Evolutionary conservation across 345 rosid species (phyloP), one percentile per base, ranked within the genome.

Genomic region (Trapa incisa): DNA sequence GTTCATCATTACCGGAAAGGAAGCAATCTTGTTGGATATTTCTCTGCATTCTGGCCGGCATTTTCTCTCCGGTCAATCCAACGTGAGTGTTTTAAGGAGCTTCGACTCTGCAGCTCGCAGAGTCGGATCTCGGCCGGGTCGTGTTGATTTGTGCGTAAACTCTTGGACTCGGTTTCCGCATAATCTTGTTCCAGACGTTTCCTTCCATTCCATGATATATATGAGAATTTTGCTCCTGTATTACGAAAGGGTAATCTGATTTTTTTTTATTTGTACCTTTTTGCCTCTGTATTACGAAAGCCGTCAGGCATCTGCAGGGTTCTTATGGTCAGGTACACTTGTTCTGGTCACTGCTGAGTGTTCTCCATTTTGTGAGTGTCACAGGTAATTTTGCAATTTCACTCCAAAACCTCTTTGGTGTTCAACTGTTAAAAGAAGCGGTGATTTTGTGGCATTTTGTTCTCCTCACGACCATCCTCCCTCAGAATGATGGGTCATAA

Each of bases 71-170:
- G 70, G 35, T 9, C 38, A 35, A 45, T 29, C 62, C 43, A 53
- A 67, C 37, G 70, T 61, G 38, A 61, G 10, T 3, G 47, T 47
- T 54, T 54, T 41, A 38, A 17, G 63, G 17, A 60, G 35, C n/a
- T 22, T 22, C 33, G 47, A 10, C 4, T 6, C 52, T 15, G 50
- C 9, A 33, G 7, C 62, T 33, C n/a, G 16, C 12, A 13, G 2
- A 53, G 33, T 22, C 60, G 38, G 74, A 57, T 75, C 69, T 58
- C 56, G 64, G 11, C 32, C 47, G 37, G 11, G 37, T 45, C 32
- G 48, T 67, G 73, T 73, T 74, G 75, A 75, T 81, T 63, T 81
- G 70, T 70, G 80, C 78, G 75, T 76, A 78, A 80, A 78, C 76
- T 67, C 74, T 75, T 42, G 77, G 69, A 65, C 70, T 70, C 68